Conservation (phyloP, 169 alveolate genomes). For the Plasmodium falciparum region DNA sequence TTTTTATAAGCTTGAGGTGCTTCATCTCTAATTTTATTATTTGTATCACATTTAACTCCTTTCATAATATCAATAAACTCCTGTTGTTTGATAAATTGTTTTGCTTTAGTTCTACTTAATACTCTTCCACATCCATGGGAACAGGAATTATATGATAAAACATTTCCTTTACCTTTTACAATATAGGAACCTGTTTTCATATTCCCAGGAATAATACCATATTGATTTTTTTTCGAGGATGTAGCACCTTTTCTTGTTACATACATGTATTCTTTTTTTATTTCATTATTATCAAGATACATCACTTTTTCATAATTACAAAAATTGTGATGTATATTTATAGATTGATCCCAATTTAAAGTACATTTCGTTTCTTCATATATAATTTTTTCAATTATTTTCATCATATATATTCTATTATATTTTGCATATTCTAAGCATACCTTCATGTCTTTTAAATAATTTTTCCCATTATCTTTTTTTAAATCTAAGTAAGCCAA, state of each 20-base stretch:
- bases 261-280: slow-evolving; percentile 79
- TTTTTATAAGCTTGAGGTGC: slow-evolving; percentile 87
- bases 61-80: slow-evolving; percentile 79
- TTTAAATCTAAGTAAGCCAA: slow-evolving; percentile 68
- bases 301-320: slow-evolving; percentile 79
- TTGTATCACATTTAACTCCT: slow-evolving; percentile 70
- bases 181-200: slow-evolving; percentile 66
- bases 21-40: slow-evolving; percentile 78
- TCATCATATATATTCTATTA: slow-evolving; percentile 80
- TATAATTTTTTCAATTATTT: slow-evolving; percentile 64
- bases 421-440: slow-evolving; percentile 81
- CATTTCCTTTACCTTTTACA: slow-evolving; percentile 71
- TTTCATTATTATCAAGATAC: slow-evolving; percentile 70
- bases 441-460: slow-evolving; percentile 82
- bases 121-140: slow-evolving; percentile 86
- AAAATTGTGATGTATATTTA: slow-evolving; percentile 86
- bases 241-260: slow-evolving; percentile 86
- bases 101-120: slow-evolving; percentile 82
- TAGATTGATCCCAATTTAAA: slow-evolving; percentile 53
- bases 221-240: slow-evolving; percentile 77
- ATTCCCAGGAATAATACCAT: slow-evolving; percentile 86
- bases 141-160: slow-evolving; percentile 79
- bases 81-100: slow-evolving; percentile 78
- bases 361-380: slow-evolving; percentile 68
- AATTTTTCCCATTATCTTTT: slow-evolving; percentile 79